Conservation (phyloP, 2,329 filamentous ascomycete genomes). For the Ophiocordyceps sinensis region DNA sequence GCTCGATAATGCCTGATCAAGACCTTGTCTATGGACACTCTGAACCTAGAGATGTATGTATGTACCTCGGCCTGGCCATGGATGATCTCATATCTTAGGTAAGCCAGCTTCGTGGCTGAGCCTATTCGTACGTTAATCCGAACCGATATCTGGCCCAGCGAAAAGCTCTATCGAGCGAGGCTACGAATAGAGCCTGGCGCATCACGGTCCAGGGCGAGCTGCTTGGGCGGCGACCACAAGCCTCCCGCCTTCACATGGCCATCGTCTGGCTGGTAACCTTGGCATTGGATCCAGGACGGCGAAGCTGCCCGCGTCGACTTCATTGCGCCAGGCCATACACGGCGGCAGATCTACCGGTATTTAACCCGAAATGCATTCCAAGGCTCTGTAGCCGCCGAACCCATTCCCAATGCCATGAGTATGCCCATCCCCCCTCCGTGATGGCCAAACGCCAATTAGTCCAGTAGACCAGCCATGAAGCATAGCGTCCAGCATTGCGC, state of each 20-base stretch:
- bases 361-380: conserved; percentile 15
- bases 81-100: neutral
- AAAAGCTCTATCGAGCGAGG: too few relatives aligned
- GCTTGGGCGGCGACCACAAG: too few relatives aligned
- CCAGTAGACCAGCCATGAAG: conserved; percentile 7
- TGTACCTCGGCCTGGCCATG: neutral
- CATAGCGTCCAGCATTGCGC: conserved; percentile 4
- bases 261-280: too few relatives aligned
- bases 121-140: conserved; percentile 20
- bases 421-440: conserved; percentile 14
- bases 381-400: conserved; percentile 12
- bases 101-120: conserved; percentile 9
- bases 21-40: too few relatives aligned
- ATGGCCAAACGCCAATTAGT: conserved; percentile 17
- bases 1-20: too few relatives aligned
- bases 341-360: conserved; percentile 4
- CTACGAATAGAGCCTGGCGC: too few relatives aligned
- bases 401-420: conserved; percentile 14
- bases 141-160: neutral
- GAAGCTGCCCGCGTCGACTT: conserved; percentile 1
- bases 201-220: too few relatives aligned
- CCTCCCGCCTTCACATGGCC: too few relatives aligned
- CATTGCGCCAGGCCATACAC: conserved; percentile 3
- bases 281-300: neutral
- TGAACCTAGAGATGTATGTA: neutral